Conservation (phyloP, 345 rosid species). For the Citropsis articulata region DNA sequence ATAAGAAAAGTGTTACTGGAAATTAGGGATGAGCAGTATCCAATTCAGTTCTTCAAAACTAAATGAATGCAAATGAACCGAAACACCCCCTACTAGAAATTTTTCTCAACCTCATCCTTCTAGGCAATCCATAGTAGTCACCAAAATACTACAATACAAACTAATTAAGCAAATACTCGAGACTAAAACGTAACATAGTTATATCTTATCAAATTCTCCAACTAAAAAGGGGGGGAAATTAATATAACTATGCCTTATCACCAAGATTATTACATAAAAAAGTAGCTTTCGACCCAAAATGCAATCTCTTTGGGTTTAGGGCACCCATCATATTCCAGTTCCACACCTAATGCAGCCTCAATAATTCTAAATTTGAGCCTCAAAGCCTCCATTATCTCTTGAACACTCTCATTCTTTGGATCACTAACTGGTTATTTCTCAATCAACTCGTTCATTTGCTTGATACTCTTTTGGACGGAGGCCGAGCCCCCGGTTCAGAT, state of each 20-base stretch:
- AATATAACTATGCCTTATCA: neutral
- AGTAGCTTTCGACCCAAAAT: conserved; percentile 37
- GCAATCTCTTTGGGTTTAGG: conserved; percentile 56
- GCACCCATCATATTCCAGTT: conserved; percentile 60
- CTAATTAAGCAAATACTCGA: neutral
- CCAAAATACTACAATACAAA: neutral
- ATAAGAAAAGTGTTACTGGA: neutral
- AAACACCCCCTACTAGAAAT: neutral
- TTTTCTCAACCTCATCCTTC: neutral
- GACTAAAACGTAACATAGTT: neutral
- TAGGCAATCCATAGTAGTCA: neutral
- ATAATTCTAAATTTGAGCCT: conserved; percentile 62
- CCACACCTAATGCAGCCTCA: conserved; percentile 57
- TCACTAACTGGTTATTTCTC: conserved; percentile 50
- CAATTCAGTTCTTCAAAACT: no score
- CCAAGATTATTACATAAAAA: neutral
- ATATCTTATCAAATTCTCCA: neutral
- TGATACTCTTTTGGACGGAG: conserved; percentile 40
- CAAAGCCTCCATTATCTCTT: conserved; percentile 57
- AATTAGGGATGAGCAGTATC: no score
- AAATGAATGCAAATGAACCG: no score
- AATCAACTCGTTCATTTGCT: conserved; percentile 53
- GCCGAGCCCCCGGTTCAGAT: conserved; percentile 14
- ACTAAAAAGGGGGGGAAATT: neutral
- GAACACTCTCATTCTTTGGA: conserved; percentile 59